These are phyloP conservation scores for Trichoderma harzianum DNA, from an alignment of 2,329 filamentous ascomycete species.

Conservation along the genomic window DNA sequence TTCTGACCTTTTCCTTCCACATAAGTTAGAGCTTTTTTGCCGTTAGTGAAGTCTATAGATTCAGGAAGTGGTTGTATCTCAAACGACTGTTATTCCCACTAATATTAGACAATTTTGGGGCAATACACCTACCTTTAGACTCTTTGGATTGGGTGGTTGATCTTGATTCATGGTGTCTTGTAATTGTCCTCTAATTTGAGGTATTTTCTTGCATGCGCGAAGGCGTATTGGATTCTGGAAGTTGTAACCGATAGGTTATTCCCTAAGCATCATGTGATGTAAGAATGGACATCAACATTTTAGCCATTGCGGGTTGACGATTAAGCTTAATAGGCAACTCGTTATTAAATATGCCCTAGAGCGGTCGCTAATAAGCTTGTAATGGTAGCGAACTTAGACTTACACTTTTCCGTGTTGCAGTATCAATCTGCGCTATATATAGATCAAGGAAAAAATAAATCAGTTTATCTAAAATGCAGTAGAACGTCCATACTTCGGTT, in stretches of 20 bases:
- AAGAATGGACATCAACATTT: not conserved
- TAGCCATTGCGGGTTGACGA: not conserved
- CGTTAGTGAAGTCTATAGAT: too few relatives aligned
- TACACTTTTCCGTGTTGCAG: not conserved
- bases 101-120: too few relatives aligned
- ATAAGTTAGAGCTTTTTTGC: too few relatives aligned
- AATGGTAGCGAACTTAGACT: not conserved
- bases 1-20: too few relatives aligned
- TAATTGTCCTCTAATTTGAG: too few relatives aligned
- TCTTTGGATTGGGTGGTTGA: too few relatives aligned
- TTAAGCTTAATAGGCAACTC: not conserved
- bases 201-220: not conserved
- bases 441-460: not conserved
- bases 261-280: not conserved
- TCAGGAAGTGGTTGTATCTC: too few relatives aligned
- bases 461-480: not conserved
- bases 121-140: too few relatives aligned
- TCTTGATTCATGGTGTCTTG: too few relatives aligned
- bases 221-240: not conserved
- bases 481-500: not conserved
- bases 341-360: not conserved
- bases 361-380: not conserved
- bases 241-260: not conserved
- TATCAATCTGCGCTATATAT: not conserved
- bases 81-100: too few relatives aligned